Evolutionary conservation across 2,329 filamentous ascomycete genomes (phyloP), one percentile per base, ranked within the genome.

Genomic region (Pestalotiopsis sp.): DNA sequence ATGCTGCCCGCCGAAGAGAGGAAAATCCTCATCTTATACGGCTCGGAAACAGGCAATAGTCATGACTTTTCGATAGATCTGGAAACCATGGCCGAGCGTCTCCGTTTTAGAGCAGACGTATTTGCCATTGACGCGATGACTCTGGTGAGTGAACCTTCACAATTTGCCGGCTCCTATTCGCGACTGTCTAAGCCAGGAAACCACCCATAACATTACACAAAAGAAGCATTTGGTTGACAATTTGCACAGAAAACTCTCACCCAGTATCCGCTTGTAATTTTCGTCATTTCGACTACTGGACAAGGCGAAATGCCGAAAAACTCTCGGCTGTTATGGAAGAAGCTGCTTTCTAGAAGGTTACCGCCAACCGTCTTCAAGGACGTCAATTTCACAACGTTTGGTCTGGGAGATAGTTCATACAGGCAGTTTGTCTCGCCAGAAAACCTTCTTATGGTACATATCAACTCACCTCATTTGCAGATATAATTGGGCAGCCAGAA

Each of bases 381-480:
- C 41, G 82, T 97, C 70, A 86, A 84, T 1, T 98, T 97, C 80
- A 91, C 93, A 3, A 92, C 91, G 0, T 97, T 98, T 83, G 96
- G 96, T 0, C 86, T 98, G 1, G 96, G 96, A 0, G 96, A 99
- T 80, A 97, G 93, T 76, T 97, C 95, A 1, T 99, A 99, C 84
- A 87, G 92, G 68, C 95, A 97, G 91, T 96, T 84, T 72, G 87
- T 77, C 27, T 20, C 14, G 5, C 49, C 17, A 4, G n/a, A n/a
- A 12, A 12, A 60, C 13, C 9, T 60, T 49, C 14, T 17, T 14
- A 17, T 61, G 14, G 6, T n/a, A 58, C 20, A 38, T 11, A 20
- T 59, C 52, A 23, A 25, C 52, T 41, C n/a, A 9, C 12, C 49
- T 23, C 20, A 2, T 11, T 41, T 70, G 38, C 70, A 95, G 92